Base-by-base conservation (phyloP, 306 rosid species). In the Sicyos edulis region DNA sequence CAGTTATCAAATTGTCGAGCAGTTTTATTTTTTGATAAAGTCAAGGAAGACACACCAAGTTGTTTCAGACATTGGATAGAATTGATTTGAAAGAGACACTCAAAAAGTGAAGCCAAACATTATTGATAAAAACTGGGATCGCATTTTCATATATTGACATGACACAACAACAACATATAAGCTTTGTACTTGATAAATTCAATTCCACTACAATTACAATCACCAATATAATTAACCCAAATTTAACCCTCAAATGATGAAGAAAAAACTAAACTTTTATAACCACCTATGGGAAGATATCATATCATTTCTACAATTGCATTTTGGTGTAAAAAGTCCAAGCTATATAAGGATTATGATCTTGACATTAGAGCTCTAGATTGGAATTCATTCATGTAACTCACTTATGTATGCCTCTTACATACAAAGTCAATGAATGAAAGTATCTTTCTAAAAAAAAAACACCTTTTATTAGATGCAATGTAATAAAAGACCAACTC, bases 51-150 rank as follows among this genome's bases (percentile, higher is more conserved):
- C 9, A 64, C 10, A 55, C 13, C n/a, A n/a, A n/a, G n/a, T n/a
- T n/a, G n/a, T n/a, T n/a, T n/a, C n/a, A n/a, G n/a, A 44, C 53
- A 65, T 16, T 4, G 54, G 49, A 19, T 65, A 40, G 22, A 26
- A 40, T 65, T 65, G 20, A 65, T 65, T 17, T 66, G 71, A 66
- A n/a, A 64, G 21, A 20, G 71, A 45, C 55, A 66, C 17, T 44
- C 37, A 66, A 3, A 26, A 11, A 66, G 37, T 66, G 71, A 66
- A 19, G 37, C 55, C 68, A 19, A 44, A 45, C 40, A 42, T 66
- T 66, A 54, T 45, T n/a, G n/a, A n/a, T n/a, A n/a, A n/a, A n/a
- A n/a, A 66, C 71, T 66, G 71, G 71, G 71, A 45, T 64, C 70
- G 53, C 70, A 66, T 66, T 66, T 66, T 32, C 71, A 20, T 3